These are phyloP conservation scores for Hemileccinum rubropunctum DNA, from an alignment of 768 basidiomycete genomes.

Conservation along the genomic window DNA sequence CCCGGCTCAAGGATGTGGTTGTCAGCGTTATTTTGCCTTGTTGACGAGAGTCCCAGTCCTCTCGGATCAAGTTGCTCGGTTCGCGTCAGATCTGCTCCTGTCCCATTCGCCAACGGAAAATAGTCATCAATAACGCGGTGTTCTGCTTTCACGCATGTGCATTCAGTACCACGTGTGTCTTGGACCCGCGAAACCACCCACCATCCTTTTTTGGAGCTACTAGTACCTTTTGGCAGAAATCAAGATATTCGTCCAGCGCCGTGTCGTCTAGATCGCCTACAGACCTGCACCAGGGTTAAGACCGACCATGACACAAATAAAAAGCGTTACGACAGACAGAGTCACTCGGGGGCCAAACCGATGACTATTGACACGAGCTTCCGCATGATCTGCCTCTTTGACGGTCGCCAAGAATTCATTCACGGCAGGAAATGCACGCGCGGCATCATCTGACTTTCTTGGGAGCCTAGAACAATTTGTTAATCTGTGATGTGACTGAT, in stretches of 20 bases:
- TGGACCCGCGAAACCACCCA: conserved; percentile 14
- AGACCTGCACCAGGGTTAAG: conserved; percentile 38
- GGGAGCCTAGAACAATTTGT: conserved; percentile 39
- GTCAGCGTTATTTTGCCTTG: conserved; percentile 4
- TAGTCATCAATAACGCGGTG: conserved; percentile 37
- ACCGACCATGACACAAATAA: neutral
- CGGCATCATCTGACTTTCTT: conserved; percentile 49
- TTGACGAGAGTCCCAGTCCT: conserved; percentile 11
- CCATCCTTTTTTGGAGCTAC: conserved; percentile 30
- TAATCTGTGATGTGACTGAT: conserved; percentile 6
- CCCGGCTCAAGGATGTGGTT: conserved; percentile 46
- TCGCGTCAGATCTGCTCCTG: neutral
- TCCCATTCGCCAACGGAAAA: conserved; percentile 36
- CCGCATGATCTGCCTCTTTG: conserved; percentile 35
- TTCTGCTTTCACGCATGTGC: conserved; percentile 16
- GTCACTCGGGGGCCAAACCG: conserved; percentile 43
- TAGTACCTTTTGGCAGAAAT: conserved; percentile 60
- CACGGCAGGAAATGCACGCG: conserved; percentile 52
- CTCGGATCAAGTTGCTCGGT: neutral
- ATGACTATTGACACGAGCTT: conserved; percentile 28
- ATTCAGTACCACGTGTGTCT: conserved; percentile 13
- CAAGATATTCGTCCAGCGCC: conserved; percentile 61
- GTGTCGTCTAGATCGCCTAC: conserved; percentile 49
- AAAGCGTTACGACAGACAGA: conserved; percentile 41
- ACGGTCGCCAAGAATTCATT: conserved; percentile 48